Base-by-base conservation (phyloP, 768 basidiomycete genomes). In the Lactarius pseudohatsudake region DNA sequence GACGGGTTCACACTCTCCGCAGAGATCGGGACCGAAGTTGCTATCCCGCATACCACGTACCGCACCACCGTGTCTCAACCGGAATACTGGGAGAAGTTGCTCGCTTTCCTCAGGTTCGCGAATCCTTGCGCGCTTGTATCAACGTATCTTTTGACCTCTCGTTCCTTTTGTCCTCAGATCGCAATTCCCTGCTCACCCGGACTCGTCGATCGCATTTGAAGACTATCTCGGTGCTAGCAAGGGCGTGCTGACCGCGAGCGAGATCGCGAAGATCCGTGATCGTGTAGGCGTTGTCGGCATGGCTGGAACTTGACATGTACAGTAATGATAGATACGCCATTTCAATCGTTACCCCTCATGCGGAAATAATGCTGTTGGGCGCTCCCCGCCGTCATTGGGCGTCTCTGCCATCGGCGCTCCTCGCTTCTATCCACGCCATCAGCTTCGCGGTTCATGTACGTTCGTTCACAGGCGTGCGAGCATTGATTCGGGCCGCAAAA, bases 261-360 rank as follows among this genome's bases (percentile, higher is more conserved):
- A 98, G 74, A 92, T 97, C 64, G 96, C 96, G 16, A 91, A 85
- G 80, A 94, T 98, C 72, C 84, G 96, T 57, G 96, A 98, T 75
- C 81, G 82, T 26, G 90, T 94, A 20, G 94, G 94, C 5, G 84
- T 96, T 30, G 82, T 86, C 50, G 95, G 94, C 34, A 95, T 96
- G 94, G 91, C 87, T 26, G 94, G 94, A 15, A 87, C 84, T 61
- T 92, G 45, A 70, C 18, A n/a, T 5, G 45, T 53, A 26, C 10
- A 22, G 15, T 54, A 22, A 57, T 38, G 4, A 13, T 32, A 18
- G 18, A 6, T 36, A 7, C 61, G 22, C 22, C 2, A 38, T 57
- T 61, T 32, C 32, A 15, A 15, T 43, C 60, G 15, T 53, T 41
- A 61, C 26, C 20, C n/a, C 13, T 28, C 50, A 53, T 53, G 50